phyloP scores from a whole-genome alignment of 1,284 basidiomycete species.

The Marasmius oreades region DNA sequence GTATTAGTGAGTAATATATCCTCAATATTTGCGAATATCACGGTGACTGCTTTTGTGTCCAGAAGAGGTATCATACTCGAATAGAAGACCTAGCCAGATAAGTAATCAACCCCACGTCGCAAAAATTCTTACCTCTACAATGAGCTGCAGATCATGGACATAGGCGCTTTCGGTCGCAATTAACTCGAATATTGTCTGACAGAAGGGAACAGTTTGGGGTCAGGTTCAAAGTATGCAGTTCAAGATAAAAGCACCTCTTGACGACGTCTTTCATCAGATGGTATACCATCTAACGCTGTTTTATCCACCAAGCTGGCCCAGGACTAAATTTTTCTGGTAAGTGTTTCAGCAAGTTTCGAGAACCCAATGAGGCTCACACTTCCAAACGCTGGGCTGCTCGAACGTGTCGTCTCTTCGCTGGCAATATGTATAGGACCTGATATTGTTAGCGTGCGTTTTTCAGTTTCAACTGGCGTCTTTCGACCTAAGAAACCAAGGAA shows the following conservation, averaged over 20 bases:
- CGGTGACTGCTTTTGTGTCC: slow-evolving; percentile 75
- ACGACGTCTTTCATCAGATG: slow-evolving; percentile 72
- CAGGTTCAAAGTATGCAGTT: background rate
- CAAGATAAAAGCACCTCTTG: slow-evolving; percentile 65
- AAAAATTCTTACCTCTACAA: slow-evolving; percentile 66
- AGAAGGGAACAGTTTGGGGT: background rate
- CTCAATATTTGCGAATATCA: slow-evolving; percentile 92
- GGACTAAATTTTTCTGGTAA: slow-evolving; percentile 46
- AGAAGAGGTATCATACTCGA: slow-evolving; percentile 71
- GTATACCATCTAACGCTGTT: slow-evolving; percentile 75
- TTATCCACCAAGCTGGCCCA: slow-evolving; percentile 91
- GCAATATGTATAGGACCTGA: slow-evolving; percentile 53
- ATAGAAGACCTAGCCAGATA: slow-evolving; percentile 66
- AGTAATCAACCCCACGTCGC: background rate
- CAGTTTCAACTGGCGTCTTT: slow-evolving; percentile 34
- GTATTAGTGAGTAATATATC: slow-evolving; percentile 88
- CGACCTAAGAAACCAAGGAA: slow-evolving; percentile 59
- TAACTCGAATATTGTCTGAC: slow-evolving; percentile 83
- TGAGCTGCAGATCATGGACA: slow-evolving; percentile 85
- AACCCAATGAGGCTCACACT: slow-evolving; percentile 43
- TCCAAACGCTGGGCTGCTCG: slow-evolving; percentile 60
- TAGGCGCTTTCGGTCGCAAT: slow-evolving; percentile 87
- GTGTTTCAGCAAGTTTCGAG: slow-evolving; percentile 1
- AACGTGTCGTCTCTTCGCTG: slow-evolving; percentile 29
- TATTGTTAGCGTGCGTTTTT: slow-evolving; percentile 41